Evolutionary conservation across 345 rosid genomes (phyloP), one percentile per base, ranked within the genome.

Genomic region (Salix purpurea): DNA sequence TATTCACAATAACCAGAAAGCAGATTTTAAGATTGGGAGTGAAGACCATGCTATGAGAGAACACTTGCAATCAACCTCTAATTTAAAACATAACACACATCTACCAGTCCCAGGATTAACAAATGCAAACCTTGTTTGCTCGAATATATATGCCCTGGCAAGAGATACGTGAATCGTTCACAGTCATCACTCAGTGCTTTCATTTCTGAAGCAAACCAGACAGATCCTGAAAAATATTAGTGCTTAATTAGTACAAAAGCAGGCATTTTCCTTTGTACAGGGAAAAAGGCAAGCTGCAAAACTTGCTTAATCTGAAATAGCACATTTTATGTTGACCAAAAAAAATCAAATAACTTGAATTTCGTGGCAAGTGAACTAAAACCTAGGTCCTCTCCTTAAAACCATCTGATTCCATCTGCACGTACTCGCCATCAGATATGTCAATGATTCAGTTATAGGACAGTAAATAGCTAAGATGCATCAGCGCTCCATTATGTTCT

Each of bases 131-230:
- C 97, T 92, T 87, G 85, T 84, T 90, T 92, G 87, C 97, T 92
- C n/a, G 97, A 92, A 79, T 90, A 92, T 75, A 90, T 82, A 75
- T 92, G 93, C 52, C 94, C 93, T 4, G 97, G 94, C 9, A 86
- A 93, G 71, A 92, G 89, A 76, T 88, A 82, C 67, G 88, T 85
- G 84, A 92, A 92, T 80, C 78, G 87, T 76, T 90, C 94, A 85
- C 97, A 92, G 72, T 90, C 97, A 76, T 92, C 97, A 79, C 92
- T 88, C 78, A 92, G 84, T 70, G 97, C 97, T 87, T 92, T 92
- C 97, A 92, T 92, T 86, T 92, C 97, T 21, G 97, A 92, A 83
- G 97, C 94, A 88, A 92, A 92, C 97, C 93, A 92, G 36, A 88
- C 81, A 1, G 97, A 92, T 79, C 97, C 95, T 92, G 88, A 74